Conservation (phyloP, 2,329 filamentous ascomycete species). For the Colletotrichum gigasporum region DNA sequence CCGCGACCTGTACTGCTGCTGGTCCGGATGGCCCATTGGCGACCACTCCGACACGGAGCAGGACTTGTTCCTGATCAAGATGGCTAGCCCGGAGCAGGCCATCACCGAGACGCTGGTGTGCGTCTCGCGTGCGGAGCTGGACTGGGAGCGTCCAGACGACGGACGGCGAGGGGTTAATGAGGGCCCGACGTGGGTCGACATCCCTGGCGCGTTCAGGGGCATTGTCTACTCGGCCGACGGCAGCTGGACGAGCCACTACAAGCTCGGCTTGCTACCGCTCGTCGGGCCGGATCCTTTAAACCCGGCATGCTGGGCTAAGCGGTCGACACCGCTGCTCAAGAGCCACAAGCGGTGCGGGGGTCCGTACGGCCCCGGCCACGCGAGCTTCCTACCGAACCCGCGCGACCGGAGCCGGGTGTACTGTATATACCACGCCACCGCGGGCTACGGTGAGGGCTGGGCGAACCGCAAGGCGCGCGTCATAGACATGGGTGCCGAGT, state of each 20-base stretch:
- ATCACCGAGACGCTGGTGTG: constrained; percentile 54
- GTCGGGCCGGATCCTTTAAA: constrained; percentile 59
- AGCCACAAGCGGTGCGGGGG: constrained; percentile 55
- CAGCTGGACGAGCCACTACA: constrained; percentile 66
- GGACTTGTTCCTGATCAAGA: constrained; percentile 39
- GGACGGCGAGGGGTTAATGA: constrained; percentile 63
- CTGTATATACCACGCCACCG: constrained; percentile 66
- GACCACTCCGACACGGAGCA: constrained; percentile 40
- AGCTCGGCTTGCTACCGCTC: constrained; percentile 62
- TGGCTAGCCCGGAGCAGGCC: constrained; percentile 49
- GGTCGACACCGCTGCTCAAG: constrained; percentile 56
- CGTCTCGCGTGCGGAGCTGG: constrained; percentile 59
- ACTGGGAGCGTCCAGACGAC: constrained; percentile 55
- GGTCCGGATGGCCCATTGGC: constrained; percentile 51
- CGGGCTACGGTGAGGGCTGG: constrained; percentile 41
- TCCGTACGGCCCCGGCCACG: constrained; percentile 66
- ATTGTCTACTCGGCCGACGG: constrained; percentile 64
- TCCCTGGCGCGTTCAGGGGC: constrained; percentile 57
- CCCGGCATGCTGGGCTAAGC: constrained; percentile 59
- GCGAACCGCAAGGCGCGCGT: constrained; percentile 35
- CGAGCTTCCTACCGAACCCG: constrained; percentile 66
- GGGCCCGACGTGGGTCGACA: constrained; percentile 62
- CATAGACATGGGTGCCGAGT: constrained; percentile 27
- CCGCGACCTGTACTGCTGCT: constrained; percentile 61
- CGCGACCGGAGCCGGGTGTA: constrained; percentile 61